Evolutionary conservation across 176 grass and related monocot species (phyloP), one percentile per base, ranked within the genome.

Genomic region (Leersia perrieri): DNA sequence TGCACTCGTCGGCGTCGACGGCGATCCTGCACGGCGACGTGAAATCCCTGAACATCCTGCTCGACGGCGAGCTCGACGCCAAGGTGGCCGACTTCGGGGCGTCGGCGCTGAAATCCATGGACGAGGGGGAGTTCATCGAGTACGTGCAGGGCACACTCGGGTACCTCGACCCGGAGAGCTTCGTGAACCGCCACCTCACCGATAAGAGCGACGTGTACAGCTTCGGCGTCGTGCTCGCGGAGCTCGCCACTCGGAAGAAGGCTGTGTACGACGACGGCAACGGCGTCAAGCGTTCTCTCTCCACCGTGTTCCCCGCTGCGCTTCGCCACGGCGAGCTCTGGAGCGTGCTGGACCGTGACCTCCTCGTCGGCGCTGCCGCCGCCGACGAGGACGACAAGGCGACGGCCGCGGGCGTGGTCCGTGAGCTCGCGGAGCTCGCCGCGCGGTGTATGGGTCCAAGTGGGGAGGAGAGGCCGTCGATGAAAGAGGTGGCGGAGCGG

Each of bases 201-300:
- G 84, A 91, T 49, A 91, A 91, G 84, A 91, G 88, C 60, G 83
- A 90, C 25, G 88, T 90, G 9, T 83, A 90, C 73, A 90, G 88
- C 65, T 90, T 78, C 45, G 80, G 89, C 5, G 89, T 91, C 13
- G 88, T 91, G 27, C 80, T 91, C 68, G 36, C 84, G 42, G 88
- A 91, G 63, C 89, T 91, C 20, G 77, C 85, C 20, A 79, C 89
- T 2, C 76, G 75, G 53, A 76, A 85, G 70, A 91, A 85, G 76
- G 85, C 85, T 30, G 77, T 91, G 10, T 39, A 68, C 66, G 11
- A 38, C 22, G 34, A 68, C 34, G 74, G 80, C 26, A 83, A 79
- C 60, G 25, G 41, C 41, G 0, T 10, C 25, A 39, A 68, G n/a
- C 27, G 36, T 7, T 68, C 66, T 0, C 14, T 68, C 34, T 68